phyloP scores from a whole-genome alignment of 768 basidiomycete species.

The Boletus sensibilis region DNA sequence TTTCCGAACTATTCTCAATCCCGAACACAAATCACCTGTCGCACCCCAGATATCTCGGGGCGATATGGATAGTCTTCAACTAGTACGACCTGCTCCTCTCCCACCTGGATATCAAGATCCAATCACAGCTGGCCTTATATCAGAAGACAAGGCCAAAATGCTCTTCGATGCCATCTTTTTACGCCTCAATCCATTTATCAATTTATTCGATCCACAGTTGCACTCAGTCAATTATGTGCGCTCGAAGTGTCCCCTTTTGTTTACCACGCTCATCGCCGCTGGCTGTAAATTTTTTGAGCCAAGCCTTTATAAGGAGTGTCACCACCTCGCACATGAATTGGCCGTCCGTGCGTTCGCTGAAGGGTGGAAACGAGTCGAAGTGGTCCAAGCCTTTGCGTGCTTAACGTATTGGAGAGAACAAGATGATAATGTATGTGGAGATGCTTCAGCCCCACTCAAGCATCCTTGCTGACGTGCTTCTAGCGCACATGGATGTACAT shows the following conservation, averaged over 20 bases:
- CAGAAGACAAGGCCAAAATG: conserved; percentile 65
- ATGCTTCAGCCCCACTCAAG: neutral
- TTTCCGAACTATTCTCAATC: conserved; percentile 81
- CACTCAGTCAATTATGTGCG: conserved; percentile 83
- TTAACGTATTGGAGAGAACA: conserved; percentile 90
- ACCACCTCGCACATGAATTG: conserved; percentile 70
- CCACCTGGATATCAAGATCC: conserved; percentile 58
- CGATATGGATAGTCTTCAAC: conserved; percentile 38
- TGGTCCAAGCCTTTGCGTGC: conserved; percentile 86
- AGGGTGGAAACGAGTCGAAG: conserved; percentile 79
- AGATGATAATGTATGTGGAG: conserved; percentile 65
- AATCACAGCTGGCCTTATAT: conserved; percentile 66
- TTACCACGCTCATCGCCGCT: conserved; percentile 81
- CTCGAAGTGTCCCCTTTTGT: conserved; percentile 75
- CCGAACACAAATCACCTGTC: conserved; percentile 48
- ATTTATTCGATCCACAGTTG: conserved; percentile 83
- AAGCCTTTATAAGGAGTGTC: conserved; percentile 62
- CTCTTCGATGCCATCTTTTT: conserved; percentile 79
- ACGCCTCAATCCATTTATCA: conserved; percentile 86
- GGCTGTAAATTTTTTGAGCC: conserved; percentile 82
- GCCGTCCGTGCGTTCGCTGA: conserved; percentile 77
- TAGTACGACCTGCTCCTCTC: conserved; percentile 35
- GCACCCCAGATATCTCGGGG: conserved; percentile 33
- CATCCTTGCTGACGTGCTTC: conserved; percentile 15
- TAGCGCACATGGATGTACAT: conserved; percentile 87